These are phyloP conservation scores for Boechera stricta DNA, from an alignment of 345 rosid species.

Conservation along the genomic window DNA sequence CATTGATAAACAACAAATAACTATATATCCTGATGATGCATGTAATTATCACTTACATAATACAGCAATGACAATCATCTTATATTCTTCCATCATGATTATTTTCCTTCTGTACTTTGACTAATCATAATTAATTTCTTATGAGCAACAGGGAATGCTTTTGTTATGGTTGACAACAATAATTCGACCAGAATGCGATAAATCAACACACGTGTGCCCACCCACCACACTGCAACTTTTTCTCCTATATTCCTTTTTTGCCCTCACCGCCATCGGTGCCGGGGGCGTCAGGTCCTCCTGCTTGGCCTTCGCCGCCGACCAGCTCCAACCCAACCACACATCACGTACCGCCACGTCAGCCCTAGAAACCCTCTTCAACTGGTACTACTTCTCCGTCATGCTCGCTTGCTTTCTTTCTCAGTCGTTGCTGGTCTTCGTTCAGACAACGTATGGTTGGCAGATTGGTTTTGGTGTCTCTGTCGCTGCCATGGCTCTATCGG, in stretches of 20 bases:
- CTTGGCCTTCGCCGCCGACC: constrained; percentile 68
- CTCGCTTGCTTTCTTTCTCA: constrained; percentile 44
- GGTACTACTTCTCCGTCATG: constrained; percentile 51
- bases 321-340: constrained; percentile 36
- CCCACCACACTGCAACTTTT: constrained; percentile 41
- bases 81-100: too few species aligned
- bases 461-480: constrained; percentile 63
- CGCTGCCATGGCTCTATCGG: constrained; percentile 50
- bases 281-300: constrained; percentile 66
- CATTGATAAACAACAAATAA: too few species aligned
- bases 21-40: too few species aligned
- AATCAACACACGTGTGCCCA: constrained; percentile 31
- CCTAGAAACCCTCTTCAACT: constrained; percentile 55
- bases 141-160: constrained; percentile 50
- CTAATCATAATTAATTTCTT: not conserved
- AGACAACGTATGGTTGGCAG: constrained; percentile 60
- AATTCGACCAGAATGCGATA: constrained; percentile 47
- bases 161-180: constrained; percentile 50
- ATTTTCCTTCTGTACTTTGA: not conserved
- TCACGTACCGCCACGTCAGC: constrained; percentile 20
- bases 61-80: too few species aligned
- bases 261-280: constrained; percentile 59
- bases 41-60: too few species aligned
- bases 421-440: constrained; percentile 58
- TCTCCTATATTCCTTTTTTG: constrained; percentile 50